A percentile compares a stretch with the other conserved stretches of the same genome.
Evolutionary conservation across 176 grass and related monocot genomes (phyloP).

Genomic region (Puccinellia tenuiflora): DNA sequence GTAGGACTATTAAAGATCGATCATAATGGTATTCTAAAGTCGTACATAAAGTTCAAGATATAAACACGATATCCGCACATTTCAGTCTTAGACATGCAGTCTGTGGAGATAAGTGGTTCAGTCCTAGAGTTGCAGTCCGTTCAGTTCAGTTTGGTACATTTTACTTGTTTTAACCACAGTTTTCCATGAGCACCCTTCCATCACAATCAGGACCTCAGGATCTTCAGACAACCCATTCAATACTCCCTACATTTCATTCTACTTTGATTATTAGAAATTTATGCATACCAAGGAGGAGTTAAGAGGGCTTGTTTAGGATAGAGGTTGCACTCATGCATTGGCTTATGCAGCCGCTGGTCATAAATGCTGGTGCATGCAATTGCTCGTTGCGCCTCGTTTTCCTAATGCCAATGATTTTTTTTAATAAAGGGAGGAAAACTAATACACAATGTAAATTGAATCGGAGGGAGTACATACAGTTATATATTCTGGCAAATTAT

Average conservation of each 20-base stretch:
- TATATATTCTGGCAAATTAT: constrained; percentile 7
- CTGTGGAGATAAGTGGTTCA: neutral
- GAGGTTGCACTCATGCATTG: neutral
- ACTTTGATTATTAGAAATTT: neutral
- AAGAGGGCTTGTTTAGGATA: neutral
- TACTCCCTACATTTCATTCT: neutral
- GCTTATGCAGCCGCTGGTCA: neutral
- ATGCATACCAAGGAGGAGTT: neutral
- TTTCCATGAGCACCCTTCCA: neutral
- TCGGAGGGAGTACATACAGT: neutral
- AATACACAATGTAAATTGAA: neutral
- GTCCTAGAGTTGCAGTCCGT: neutral
- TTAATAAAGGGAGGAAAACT: neutral
- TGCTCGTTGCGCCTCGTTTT: neutral
- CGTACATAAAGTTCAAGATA: constrained; percentile 5
- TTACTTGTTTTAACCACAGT: neutral
- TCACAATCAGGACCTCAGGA: neutral
- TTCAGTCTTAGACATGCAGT: neutral
- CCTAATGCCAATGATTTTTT: neutral
- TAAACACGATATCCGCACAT: neutral
- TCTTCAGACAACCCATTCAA: neutral
- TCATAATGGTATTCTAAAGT: neutral
- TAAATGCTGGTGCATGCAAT: neutral
- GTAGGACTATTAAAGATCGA: neutral
- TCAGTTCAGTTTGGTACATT: neutral